A percentile compares a stretch with the other conserved stretches of the same genome.
These are phyloP conservation scores for Fraxinus velutina DNA, from an alignment of 305 asterid species.

Conservation along the genomic window DNA sequence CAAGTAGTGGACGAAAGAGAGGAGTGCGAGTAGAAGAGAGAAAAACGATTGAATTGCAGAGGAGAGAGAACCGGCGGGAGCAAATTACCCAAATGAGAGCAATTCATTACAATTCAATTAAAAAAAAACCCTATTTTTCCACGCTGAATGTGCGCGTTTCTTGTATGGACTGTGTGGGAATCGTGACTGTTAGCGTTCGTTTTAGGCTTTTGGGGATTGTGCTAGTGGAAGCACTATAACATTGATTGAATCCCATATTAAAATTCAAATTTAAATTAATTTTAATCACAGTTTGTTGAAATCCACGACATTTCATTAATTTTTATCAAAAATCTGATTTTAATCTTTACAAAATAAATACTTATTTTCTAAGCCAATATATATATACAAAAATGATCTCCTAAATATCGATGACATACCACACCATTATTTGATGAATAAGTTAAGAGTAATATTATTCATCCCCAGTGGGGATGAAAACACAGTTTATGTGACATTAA, in stretches of 20 bases:
- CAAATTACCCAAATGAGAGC: constrained; percentile 25
- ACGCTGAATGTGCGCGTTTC: neutral
- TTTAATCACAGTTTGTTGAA: neutral
- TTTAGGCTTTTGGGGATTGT: constrained; percentile 16
- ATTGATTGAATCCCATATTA: too few relatives aligned
- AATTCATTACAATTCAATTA: constrained; percentile 24
- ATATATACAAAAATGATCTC: too few relatives aligned
- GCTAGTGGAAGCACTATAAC: too few relatives aligned
- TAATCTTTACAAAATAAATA: too few relatives aligned
- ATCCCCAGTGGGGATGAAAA: too few relatives aligned
- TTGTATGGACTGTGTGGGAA: neutral
- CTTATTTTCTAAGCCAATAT: too few relatives aligned
- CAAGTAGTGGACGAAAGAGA: constrained; percentile 29
- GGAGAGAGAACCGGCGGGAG: constrained; percentile 42
- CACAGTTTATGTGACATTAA: too few relatives aligned
- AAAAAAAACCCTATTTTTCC: neutral
- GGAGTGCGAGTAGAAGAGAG: constrained; percentile 29
- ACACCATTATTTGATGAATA: too few relatives aligned
- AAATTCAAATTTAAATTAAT: too few relatives aligned
- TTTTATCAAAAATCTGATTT: too few relatives aligned
- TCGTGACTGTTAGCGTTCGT: neutral
- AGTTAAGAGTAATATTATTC: too few relatives aligned
- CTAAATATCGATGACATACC: too few relatives aligned
- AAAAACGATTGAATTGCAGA: constrained; percentile 36
- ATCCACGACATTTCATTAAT: neutral